phyloP scores from a whole-genome alignment of 768 basidiomycete genomes.

The Postia placenta region DNA sequence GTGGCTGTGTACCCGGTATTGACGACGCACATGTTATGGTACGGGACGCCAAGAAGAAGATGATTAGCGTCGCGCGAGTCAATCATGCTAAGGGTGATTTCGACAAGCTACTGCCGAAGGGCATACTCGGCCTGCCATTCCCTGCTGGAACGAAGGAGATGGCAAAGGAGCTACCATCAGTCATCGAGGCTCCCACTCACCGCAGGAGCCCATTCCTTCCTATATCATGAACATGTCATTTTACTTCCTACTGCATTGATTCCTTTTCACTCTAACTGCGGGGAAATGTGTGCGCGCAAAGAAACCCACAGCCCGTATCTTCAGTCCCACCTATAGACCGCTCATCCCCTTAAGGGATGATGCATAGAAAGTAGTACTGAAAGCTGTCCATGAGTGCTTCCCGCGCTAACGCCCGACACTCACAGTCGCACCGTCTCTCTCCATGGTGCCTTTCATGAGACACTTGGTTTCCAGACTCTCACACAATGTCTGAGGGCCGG shows the following conservation, averaged over 20 bases:
- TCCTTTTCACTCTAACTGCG: too few species aligned
- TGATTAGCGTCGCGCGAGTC: conserved; percentile 52
- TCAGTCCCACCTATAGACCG: not conserved
- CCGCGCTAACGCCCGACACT: too few species aligned
- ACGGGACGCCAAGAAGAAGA: conserved; percentile 85
- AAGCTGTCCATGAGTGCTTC: too few species aligned
- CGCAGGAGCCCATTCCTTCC: conserved; percentile 72
- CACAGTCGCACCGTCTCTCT: too few species aligned
- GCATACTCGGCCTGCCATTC: conserved; percentile 83
- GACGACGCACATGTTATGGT: conserved; percentile 86
- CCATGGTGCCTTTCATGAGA: too few species aligned
- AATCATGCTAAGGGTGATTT: conserved; percentile 67
- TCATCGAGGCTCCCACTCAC: conserved; percentile 71
- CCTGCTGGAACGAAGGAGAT: conserved; percentile 82
- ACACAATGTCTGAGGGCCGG: conserved; percentile 16
- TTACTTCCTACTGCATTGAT: too few species aligned
- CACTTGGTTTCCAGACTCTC: not conserved
- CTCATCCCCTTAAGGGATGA: too few species aligned
- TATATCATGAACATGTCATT: conserved; percentile 3
- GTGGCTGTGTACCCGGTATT: conserved; percentile 85
- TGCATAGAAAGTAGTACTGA: too few species aligned
- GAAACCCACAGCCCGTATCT: not conserved
- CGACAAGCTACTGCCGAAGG: conserved; percentile 75
- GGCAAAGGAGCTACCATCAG: conserved; percentile 56
- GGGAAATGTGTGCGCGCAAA: too few species aligned